phyloP scores from a whole-genome alignment of 768 basidiomycete species.

The Tulasnella sp. region DNA sequence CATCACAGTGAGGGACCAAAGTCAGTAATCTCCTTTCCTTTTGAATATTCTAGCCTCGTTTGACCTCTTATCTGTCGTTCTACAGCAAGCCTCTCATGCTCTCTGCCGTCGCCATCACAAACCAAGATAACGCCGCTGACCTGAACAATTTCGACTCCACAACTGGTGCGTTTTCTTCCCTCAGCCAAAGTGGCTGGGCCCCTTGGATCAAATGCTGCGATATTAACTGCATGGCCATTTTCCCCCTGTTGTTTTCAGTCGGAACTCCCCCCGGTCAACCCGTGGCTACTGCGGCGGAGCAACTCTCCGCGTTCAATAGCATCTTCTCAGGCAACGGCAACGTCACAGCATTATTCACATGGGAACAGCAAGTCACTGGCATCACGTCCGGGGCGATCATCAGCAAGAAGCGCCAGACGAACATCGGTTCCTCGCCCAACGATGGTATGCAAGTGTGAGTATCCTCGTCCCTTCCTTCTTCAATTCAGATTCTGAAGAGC shows the following conservation, averaged over 20 bases:
- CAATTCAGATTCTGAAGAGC: too few relatives aligned
- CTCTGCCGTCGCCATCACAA: conserved; percentile 52
- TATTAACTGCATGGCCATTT: conserved; percentile 2
- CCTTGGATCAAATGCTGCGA: background rate
- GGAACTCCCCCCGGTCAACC: background rate
- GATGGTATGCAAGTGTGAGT: conserved; percentile 11
- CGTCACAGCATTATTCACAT: conserved; percentile 23
- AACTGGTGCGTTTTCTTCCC: background rate
- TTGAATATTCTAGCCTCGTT: background rate
- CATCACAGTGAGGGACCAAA: too few relatives aligned
- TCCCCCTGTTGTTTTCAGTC: background rate
- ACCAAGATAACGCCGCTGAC: conserved; percentile 37
- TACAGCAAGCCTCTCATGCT: conserved; percentile 44
- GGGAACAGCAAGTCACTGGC: conserved; percentile 8
- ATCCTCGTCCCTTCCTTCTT: too few relatives aligned
- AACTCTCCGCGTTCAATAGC: conserved; percentile 17
- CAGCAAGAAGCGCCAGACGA: background rate
- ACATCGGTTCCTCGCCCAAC: conserved; percentile 7
- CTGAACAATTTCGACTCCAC: conserved; percentile 56
- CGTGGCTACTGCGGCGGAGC: conserved; percentile 17
- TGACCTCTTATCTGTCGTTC: conserved; percentile 25
- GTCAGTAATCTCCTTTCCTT: conserved; percentile 24
- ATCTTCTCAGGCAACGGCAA: conserved; percentile 11
- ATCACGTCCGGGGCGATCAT: background rate
- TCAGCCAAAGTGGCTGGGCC: too few relatives aligned